Base-by-base conservation (phyloP, 768 basidiomycete genomes). In the Exsudoporus frostii region DNA sequence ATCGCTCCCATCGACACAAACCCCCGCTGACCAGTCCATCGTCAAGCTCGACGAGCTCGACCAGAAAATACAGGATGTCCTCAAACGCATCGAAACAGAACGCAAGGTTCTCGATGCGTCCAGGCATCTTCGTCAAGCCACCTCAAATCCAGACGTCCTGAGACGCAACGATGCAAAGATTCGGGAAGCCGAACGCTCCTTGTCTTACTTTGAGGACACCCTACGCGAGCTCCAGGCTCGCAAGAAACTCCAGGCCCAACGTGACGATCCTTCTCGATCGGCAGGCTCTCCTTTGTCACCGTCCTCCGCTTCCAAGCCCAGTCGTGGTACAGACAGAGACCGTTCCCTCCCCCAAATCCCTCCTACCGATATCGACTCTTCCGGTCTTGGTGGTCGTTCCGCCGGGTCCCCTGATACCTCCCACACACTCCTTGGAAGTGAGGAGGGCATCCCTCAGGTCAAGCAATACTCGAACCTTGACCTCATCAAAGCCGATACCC, bases 401-500 rank as follows among this genome's bases (percentile, higher is more conserved):
- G 64, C 73, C 33, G 72, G 71, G 34, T 71, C 70, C 49, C 58
- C 73, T 19, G 68, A 70, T 56, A 73, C 76, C 48, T 74, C 77
- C 32, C 76, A 75, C 58, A 61, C 65, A 48, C 73, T 69, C 30
- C 64, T 66, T 60, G 72, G 67, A 64, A 73, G 64, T 63, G 74
- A 61, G 59, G 74, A 68, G 63, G 73, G 72, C 20, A 57, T 68
- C 43, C 72, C 82, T 32, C 80, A 79, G 66, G 72, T 71, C 56
- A 89, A 86, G 72, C 82, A 82, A 52, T 90, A 89, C 67, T 83
- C 84, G 58, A 92, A 92, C 63, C 78, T 94, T 57, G 97, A 99
- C 77, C 76, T 99, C 57, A 92, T 97, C 72, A 95, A 95, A 74
- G 94, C 94, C 58, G 97, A 99, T 74, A 95, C 95, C 41, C 95